Conservation (phyloP, 2,329 filamentous ascomycete species). For the Fusarium setosum region DNA sequence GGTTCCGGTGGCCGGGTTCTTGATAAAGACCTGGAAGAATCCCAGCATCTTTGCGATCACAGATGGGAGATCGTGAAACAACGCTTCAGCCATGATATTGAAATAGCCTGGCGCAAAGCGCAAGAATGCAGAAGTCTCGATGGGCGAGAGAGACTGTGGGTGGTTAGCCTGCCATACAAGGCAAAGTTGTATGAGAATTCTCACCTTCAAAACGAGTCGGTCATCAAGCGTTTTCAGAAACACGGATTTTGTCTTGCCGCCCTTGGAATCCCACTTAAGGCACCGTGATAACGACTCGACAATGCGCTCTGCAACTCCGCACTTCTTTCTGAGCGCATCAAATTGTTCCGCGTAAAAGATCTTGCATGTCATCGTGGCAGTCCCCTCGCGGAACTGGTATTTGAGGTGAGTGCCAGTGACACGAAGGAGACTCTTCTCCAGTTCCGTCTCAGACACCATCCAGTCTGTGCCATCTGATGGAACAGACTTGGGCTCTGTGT, state of each 20-base stretch:
- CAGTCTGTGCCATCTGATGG: slow-evolving; percentile 53
- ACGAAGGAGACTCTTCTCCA: slow-evolving; percentile 87
- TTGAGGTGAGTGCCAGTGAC: slow-evolving; percentile 92
- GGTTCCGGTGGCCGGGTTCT: slow-evolving; percentile 89
- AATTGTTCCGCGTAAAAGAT: slow-evolving; percentile 99
- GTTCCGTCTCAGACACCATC: slow-evolving; percentile 71
- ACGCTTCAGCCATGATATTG: slow-evolving; percentile 93
- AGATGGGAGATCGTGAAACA: slow-evolving; percentile 94
- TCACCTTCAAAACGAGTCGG: slow-evolving; percentile 85
- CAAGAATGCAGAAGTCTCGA: slow-evolving; percentile 94
- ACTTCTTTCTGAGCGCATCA: slow-evolving; percentile 92
- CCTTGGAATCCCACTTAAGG: slow-evolving; percentile 97
- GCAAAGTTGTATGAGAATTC: background rate
- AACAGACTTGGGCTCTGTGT: slow-evolving; percentile 45
- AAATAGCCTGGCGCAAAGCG: slow-evolving; percentile 98
- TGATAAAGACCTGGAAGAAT: slow-evolving; percentile 97
- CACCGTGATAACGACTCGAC: slow-evolving; percentile 95
- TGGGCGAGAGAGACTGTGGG: slow-evolving; percentile 80
- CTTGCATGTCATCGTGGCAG: slow-evolving; percentile 97
- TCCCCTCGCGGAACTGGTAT: slow-evolving; percentile 93
- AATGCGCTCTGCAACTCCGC: slow-evolving; percentile 91
- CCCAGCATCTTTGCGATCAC: slow-evolving; percentile 99
- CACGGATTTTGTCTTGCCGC: slow-evolving; percentile 96
- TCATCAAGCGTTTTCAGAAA: slow-evolving; percentile 98
- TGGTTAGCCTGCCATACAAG: slow-evolving; percentile 17